Base-by-base conservation (phyloP, 202 grass and related monocot genomes). In the Setaria italica region DNA sequence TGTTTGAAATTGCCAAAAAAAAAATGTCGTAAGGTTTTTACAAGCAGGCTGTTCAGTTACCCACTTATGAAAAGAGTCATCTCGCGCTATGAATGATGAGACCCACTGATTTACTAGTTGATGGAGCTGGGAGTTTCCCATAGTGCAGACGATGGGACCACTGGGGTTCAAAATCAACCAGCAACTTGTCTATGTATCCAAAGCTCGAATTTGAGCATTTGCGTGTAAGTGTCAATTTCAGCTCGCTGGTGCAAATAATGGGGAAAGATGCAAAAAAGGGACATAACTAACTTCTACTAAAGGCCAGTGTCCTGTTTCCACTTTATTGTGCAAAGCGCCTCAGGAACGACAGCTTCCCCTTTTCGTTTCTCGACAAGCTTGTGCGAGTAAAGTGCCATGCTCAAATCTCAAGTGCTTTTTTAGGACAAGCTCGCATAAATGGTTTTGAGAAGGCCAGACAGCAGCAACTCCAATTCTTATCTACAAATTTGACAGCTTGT, bases 51-150 rank as follows among this genome's bases (percentile, higher is more conserved):
- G 12, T 15, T 20, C 30, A 32, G 3, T 9, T 34, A 45, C 35
- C 32, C 62, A 63, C 62, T 7, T 46, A 58, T 59, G 37, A 32
- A 48, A 62, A 51, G 19, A 39, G 20, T 21, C 11, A 2, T 79
- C 65, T 1, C 29, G 3, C 1, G 32, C 16, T 21, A 80, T 21
- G 45, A 63, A 54, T 20, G 10, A n/a, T 35, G 63, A 77, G 7
- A 67, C 57, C 51, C 56, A 8, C 7, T 20, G 66, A 63, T 78
- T 72, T 71, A 41, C 32, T 51, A 82, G 74, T 71, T 71, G 33
- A 15, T 76, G 12, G 10, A 15, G 9, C 1, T 2, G 34, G 54
- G n/a, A 32, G 39, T 67, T 70, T 60, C 30, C 29, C 7, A 34
- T 51, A 33, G 72, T 8, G 62, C 7, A 41, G 57, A 57, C 15